Evolutionary conservation across 768 basidiomycete genomes (phyloP).

Genomic region (Asterophora parasitica): DNA sequence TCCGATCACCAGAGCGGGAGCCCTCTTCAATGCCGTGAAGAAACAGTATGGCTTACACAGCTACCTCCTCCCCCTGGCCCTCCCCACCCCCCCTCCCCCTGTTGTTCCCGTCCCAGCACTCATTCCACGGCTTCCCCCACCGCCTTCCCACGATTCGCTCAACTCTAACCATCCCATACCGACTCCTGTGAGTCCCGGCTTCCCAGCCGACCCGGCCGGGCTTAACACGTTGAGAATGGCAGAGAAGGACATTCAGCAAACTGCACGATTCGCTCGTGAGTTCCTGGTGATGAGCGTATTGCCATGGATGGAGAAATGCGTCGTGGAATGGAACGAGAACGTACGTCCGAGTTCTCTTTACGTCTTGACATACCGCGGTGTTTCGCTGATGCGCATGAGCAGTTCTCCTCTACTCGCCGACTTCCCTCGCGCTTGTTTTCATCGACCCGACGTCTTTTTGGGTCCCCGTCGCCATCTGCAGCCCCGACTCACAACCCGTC

Average conservation of each 20-base stretch:
- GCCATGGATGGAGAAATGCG: slow-evolving; percentile 96
- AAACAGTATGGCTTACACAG: slow-evolving; percentile 80
- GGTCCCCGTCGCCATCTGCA: slow-evolving; percentile 51
- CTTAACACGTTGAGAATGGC: slow-evolving; percentile 49
- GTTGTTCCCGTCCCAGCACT: slow-evolving; percentile 64
- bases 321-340: slow-evolving; percentile 90
- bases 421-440: slow-evolving; percentile 84
- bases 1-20: slow-evolving; percentile 49
- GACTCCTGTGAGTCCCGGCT: slow-evolving; percentile 17
- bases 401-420: slow-evolving; percentile 72
- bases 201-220: slow-evolving; percentile 21
- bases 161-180: slow-evolving; percentile 14
- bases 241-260: slow-evolving; percentile 70
- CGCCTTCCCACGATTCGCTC: slow-evolving; percentile 32
- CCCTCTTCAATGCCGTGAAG: slow-evolving; percentile 82
- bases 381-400: slow-evolving; percentile 10
- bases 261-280: slow-evolving; percentile 78
- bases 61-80: slow-evolving; percentile 58
- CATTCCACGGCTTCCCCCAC: slow-evolving; percentile 63
- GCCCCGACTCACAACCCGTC: slow-evolving; percentile 32
- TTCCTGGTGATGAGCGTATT: slow-evolving; percentile 85
- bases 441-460: slow-evolving; percentile 80
- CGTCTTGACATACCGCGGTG: background rate
- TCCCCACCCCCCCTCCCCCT: slow-evolving; percentile 60
- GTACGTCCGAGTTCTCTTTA: slow-evolving; percentile 30